A percentile compares a stretch with the other conserved stretches of the same genome.
Evolutionary conservation across 106 monocot species (phyloP).

Genomic region (Triglochin maritima): DNA sequence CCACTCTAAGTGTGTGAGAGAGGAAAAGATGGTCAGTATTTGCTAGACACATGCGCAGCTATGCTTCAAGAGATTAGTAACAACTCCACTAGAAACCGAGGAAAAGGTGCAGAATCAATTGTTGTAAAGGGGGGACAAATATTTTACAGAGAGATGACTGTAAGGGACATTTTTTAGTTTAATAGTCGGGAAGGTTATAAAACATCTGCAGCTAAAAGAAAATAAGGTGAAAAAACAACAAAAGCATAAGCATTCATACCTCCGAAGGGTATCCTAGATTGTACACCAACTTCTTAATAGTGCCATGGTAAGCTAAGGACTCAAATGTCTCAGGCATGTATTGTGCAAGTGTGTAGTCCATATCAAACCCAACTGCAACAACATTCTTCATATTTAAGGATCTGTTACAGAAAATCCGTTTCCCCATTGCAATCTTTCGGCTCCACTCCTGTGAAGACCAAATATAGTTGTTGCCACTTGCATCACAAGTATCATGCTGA

Average conservation of each 20-base stretch:
- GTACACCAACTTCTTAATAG: conserved; percentile 65
- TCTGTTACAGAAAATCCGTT: conserved; percentile 80
- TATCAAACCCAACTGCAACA: conserved; percentile 91
- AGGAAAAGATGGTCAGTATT: no score
- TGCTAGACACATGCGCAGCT: no score
- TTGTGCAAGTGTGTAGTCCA: conserved; percentile 98
- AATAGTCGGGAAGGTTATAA: no score
- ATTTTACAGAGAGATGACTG: no score
- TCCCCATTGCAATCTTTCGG: conserved; percentile 39
- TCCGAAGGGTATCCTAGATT: conserved; percentile 64
- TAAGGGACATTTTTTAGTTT: no score
- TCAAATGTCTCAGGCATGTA: conserved; percentile 97
- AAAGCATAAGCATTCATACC: conserved; percentile 27
- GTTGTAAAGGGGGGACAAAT: no score
- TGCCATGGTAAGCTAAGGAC: conserved; percentile 76
- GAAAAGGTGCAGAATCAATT: no score
- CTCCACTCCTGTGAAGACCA: conserved; percentile 39
- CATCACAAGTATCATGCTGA: conserved; percentile 1
- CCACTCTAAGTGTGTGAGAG: no score
- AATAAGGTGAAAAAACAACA: no score
- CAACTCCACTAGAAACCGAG: no score
- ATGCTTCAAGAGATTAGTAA: no score
- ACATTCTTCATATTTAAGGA: conserved; percentile 90
- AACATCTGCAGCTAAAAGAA: no score
- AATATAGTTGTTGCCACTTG: conserved; percentile 10